Base-by-base conservation (phyloP, 140 eudicot species). In the Erigeron philadelphicus region DNA sequence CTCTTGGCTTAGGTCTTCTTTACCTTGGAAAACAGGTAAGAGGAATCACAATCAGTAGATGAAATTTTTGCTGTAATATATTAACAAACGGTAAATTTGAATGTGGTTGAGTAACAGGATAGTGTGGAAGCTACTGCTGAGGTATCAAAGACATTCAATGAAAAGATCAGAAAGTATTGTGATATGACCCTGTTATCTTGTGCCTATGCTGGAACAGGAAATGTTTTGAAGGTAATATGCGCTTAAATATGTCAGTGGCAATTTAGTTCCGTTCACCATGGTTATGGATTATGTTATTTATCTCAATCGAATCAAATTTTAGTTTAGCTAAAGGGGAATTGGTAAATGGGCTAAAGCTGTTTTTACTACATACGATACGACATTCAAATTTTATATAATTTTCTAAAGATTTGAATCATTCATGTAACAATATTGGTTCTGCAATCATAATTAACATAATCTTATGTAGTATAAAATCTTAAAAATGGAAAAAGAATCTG, bases 151-250 rank as follows among this genome's bases (percentile, higher is more conserved):
- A 94, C 97, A 7, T 89, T 94, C 60, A 87, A 89, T 73, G 94
- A 87, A 15, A 89, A 89, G 80, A 94, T 94, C 73, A 81, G 95
- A 72, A 94, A 87, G 64, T 83, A 94, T 41, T 94, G 99, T 42
- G 97, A 94, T 61, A 89, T 89, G 97, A 94, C 95, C 61, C 83
- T 94, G 44, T 85, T 83, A 17, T 83, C 99, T 60, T 94, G 99
- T 75, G 99, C 99, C 31, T 94, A 89, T 83, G 97, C 99, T 11
- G 99, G 99, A 45, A 94, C 95, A 3, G 99, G 99, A 67, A 94
- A 94, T 25, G 99, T 94, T 12, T 81, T 94, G 43, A 94, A 94
- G 97, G 98, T 92, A 23, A 41, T 46, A 9, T 55, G n/a, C 8
- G 61, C 64, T 5, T 61, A 13, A 49, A n/a, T 7, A 7, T 18